Evolutionary conservation across 306 rosid genomes (phyloP), one percentile per base, ranked within the genome.

Genomic region (Sicyos edulis): DNA sequence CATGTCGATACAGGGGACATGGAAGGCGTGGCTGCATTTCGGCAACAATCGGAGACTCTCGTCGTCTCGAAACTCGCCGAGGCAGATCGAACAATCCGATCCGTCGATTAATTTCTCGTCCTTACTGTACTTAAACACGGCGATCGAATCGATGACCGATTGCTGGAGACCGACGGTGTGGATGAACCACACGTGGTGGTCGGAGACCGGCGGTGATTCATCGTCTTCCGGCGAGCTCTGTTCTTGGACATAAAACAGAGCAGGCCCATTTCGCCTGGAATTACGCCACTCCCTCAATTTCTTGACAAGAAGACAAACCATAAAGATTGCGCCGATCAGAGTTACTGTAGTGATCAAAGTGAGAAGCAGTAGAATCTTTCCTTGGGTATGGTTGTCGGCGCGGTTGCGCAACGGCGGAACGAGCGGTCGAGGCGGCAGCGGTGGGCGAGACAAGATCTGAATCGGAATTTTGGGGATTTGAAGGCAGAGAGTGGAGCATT

Each of bases 31-130:
- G 50, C 81, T 79, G 21, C 97, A 92, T 75, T 92, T 85, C 2
- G 97, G 95, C 76, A 92, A 82, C 7, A 92, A 75, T 58, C 90
- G 77, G 0, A 92, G 84, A 52, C 60, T 86, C 55, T 92, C 89
- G 7, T 85, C 87, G 14, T 88, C 81, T 80, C 84, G 78, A 68
- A 92, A 92, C 56, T 92, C 96, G 26, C 86, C 65, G 7, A 92
- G 74, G 72, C 97, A 92, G 74, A 92, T 90, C 53, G 97, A 85
- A 40, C 97, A 92, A 50, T 87, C 90, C 4, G 88, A 80, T 22
- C 87, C 93, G 7, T 88, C 97, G 5, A 86, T 72, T 40, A 92
- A 53, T 4, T 86, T 87, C 57, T 89, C 95, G 1, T 74, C 77
- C 75, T 83, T 89, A 26, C 58, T 74, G 74, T 85, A 89, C 51